A percentile compares a stretch with the other conserved stretches of the same genome.
Conservation (phyloP, 2,329 filamentous ascomycete genomes). For the Fusarium newnesense region DNA sequence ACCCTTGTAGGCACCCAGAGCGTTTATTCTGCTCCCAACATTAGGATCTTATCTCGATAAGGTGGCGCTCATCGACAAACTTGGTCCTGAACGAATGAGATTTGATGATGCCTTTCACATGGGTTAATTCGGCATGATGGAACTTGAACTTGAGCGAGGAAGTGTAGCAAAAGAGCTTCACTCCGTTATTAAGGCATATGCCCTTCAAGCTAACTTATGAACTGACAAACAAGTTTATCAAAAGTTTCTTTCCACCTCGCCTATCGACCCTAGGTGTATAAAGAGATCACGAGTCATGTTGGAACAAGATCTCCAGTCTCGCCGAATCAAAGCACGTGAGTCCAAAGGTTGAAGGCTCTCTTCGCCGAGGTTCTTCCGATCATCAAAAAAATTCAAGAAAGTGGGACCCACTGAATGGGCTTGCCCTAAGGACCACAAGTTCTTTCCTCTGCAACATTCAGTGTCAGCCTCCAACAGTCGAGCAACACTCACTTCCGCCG, state of each 20-base stretch:
- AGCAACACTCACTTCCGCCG: constrained; percentile 47
- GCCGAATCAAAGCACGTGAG: background rate
- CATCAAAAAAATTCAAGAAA: constrained; percentile 17
- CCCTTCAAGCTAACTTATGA: background rate
- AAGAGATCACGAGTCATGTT: constrained; percentile 20
- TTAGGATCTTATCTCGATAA: constrained; percentile 29
- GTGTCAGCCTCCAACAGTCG: constrained; percentile 45
- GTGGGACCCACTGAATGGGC: constrained; percentile 51
- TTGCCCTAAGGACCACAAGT: constrained; percentile 56
- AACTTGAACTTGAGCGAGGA: background rate
- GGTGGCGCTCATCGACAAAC: background rate
- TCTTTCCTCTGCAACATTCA: constrained; percentile 46
- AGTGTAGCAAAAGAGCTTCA: background rate
- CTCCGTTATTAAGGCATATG: background rate
- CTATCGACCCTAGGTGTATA: background rate
- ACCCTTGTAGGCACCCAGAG: constrained; percentile 6
- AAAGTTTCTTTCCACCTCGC: background rate
- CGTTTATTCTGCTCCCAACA: background rate
- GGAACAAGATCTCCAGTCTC: background rate
- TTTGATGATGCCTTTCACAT: background rate
- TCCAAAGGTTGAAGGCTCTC: background rate
- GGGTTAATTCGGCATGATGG: background rate
- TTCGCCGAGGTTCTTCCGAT: constrained; percentile 74
- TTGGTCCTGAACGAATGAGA: background rate
- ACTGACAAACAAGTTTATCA: background rate